Evolutionary conservation across 768 basidiomycete species (phyloP).

Genomic region (Clitopilus hobsonii): DNA sequence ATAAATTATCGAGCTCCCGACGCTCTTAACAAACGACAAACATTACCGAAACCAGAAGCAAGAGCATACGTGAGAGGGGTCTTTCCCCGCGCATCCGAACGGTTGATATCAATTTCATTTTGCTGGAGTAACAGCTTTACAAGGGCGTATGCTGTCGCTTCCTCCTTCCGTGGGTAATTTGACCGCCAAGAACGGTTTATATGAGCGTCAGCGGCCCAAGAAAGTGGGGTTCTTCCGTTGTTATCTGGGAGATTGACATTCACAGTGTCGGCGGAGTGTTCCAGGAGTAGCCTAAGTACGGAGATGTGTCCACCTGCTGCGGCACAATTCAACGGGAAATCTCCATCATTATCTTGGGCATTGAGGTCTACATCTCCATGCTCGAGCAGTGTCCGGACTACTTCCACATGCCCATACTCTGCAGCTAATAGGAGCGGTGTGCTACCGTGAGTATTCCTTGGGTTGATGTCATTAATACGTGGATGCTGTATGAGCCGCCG

Average conservation of each 20-base stretch:
- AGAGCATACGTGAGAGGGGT: not conserved
- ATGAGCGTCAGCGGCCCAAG: not conserved
- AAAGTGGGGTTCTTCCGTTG: not conserved
- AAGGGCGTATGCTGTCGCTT: not conserved
- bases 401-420: not conserved
- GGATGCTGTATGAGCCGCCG: too few species aligned
- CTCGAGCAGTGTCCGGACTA: not conserved
- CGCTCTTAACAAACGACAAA: too few species aligned
- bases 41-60: not conserved
- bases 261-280: not conserved
- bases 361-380: not conserved
- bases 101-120: not conserved
- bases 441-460: slow-evolving; percentile 44
- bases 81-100: not conserved
- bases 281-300: not conserved
- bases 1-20: too few species aligned
- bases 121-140: not conserved
- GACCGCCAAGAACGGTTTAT: not conserved
- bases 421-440: slow-evolving; percentile 12
- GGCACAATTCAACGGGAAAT: not conserved
- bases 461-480: too few species aligned
- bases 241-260: not conserved
- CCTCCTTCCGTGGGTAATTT: not conserved
- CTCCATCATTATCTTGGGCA: not conserved
- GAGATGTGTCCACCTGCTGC: not conserved